Evolutionary conservation across 1,284 basidiomycete genomes (phyloP).

Genomic region (Entoloma clypeatum): DNA sequence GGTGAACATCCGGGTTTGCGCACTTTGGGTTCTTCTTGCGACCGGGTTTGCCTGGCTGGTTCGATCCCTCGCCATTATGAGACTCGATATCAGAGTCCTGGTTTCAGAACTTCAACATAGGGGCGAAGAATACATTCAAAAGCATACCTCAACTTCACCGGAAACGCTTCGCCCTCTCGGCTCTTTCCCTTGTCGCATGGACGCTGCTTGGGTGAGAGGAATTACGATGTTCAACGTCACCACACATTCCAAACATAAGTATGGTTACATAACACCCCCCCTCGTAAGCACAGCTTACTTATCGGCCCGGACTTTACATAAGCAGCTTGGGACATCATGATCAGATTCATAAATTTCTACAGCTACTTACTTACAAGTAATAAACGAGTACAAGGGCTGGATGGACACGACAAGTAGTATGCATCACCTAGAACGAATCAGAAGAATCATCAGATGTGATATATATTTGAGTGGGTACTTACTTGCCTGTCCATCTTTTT

Average conservation of each 20-base stretch:
- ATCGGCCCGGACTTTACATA: too few relatives aligned
- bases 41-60: constrained; percentile 63
- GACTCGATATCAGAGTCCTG: constrained; percentile 66
- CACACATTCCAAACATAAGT: constrained; percentile 14
- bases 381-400: too few relatives aligned
- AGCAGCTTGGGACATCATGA: too few relatives aligned
- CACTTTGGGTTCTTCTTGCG: constrained; percentile 85
- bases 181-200: constrained; percentile 37
- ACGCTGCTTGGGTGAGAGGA: constrained; percentile 36
- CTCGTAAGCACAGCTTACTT: too few relatives aligned
- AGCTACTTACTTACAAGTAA: too few relatives aligned
- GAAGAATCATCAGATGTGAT: too few relatives aligned
- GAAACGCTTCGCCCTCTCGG: constrained; percentile 56
- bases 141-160: constrained; percentile 48
- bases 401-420: too few relatives aligned
- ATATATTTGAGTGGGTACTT: too few relatives aligned
- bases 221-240: constrained; percentile 34
- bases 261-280: constrained; percentile 12
- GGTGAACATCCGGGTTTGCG: constrained; percentile 25
- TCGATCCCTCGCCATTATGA: constrained; percentile 37
- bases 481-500: too few relatives aligned
- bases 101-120: constrained; percentile 14
- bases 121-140: constrained; percentile 9
- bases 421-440: too few relatives aligned
- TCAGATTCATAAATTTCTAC: too few relatives aligned